Evolutionary conservation across 2,329 filamentous ascomycete genomes (phyloP).

Genomic region (Emergomyces africanus): DNA sequence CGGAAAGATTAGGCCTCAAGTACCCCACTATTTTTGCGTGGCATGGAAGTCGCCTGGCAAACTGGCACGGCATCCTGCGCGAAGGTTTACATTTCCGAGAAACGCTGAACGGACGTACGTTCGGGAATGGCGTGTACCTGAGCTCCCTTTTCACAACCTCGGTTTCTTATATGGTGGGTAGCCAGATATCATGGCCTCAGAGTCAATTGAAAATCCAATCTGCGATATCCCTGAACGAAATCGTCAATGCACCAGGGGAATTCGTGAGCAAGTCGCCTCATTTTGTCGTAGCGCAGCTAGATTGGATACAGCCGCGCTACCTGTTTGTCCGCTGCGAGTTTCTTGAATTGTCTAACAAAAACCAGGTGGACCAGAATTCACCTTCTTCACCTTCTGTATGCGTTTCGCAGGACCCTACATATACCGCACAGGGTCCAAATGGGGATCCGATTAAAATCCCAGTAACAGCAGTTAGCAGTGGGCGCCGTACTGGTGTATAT

Average conservation of each 20-base stretch:
- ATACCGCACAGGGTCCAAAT: slow-evolving; percentile 30
- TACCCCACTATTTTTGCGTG: slow-evolving; percentile 70
- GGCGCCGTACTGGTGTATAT: slow-evolving; percentile 21
- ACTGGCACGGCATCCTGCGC: slow-evolving; percentile 86
- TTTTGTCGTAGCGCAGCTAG: slow-evolving; percentile 59
- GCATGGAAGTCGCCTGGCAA: slow-evolving; percentile 64
- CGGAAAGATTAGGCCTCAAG: slow-evolving; percentile 25
- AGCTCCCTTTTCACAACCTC: slow-evolving; percentile 49
- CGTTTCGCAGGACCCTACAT: slow-evolving; percentile 26
- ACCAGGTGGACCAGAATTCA: not conserved
- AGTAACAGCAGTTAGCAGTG: slow-evolving; percentile 36
- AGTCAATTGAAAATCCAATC: slow-evolving; percentile 48
- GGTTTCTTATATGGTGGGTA: slow-evolving; percentile 31
- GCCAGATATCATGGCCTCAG: slow-evolving; percentile 44
- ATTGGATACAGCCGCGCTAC: slow-evolving; percentile 88
- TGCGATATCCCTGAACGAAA: slow-evolving; percentile 68
- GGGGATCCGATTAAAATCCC: slow-evolving; percentile 37
- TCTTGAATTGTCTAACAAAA: not conserved
- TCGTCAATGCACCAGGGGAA: slow-evolving; percentile 58
- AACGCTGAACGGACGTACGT: slow-evolving; percentile 52
- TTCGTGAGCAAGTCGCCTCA: slow-evolving; percentile 47
- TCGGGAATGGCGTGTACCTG: slow-evolving; percentile 73
- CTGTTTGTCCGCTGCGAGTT: slow-evolving; percentile 47
- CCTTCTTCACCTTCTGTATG: slow-evolving; percentile 7
- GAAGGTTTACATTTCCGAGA: slow-evolving; percentile 63